Conservation (phyloP, 83 land plant genomes). For the Picea mariana region DNA sequence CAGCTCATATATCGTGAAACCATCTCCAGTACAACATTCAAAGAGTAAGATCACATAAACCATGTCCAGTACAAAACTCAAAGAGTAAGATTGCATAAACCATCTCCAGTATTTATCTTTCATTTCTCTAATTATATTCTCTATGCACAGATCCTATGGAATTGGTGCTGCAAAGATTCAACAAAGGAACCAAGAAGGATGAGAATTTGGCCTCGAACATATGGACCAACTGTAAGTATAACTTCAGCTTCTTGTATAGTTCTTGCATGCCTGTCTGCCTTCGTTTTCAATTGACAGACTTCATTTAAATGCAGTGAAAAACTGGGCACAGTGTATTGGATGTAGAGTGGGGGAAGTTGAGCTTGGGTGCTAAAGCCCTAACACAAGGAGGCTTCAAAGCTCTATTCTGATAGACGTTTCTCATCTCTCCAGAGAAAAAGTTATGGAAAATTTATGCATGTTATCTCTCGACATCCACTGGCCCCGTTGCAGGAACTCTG, state of each 20-base stretch:
- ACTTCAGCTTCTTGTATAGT: background rate
- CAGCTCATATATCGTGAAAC: background rate
- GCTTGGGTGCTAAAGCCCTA: conserved; percentile 61
- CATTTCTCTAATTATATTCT: background rate
- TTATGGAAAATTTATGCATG: conserved; percentile 19
- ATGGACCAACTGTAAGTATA: conserved; percentile 28
- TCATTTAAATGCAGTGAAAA: conserved; percentile 54
- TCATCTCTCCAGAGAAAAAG: conserved; percentile 41
- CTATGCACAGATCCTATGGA: conserved; percentile 47
- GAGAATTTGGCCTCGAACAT: conserved; percentile 37
- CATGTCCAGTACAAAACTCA: no score
- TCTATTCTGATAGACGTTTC: conserved; percentile 61
- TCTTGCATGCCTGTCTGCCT: background rate
- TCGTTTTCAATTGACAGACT: background rate
- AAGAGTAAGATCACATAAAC: background rate
- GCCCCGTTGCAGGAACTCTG: no score
- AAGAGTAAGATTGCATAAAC: no score
- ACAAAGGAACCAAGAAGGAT: conserved; percentile 46
- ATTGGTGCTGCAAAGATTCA: conserved; percentile 35
- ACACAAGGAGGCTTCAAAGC: conserved; percentile 73
- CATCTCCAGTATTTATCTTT: background rate
- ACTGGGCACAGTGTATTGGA: conserved; percentile 66
- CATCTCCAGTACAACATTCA: background rate
- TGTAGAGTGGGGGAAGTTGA: conserved; percentile 83
- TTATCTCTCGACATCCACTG: no score